A percentile compares a stretch with the other conserved stretches of the same genome.
These are phyloP conservation scores for Amphichorda felina DNA, from an alignment of 2,329 filamentous ascomycete genomes.

Conservation along the genomic window DNA sequence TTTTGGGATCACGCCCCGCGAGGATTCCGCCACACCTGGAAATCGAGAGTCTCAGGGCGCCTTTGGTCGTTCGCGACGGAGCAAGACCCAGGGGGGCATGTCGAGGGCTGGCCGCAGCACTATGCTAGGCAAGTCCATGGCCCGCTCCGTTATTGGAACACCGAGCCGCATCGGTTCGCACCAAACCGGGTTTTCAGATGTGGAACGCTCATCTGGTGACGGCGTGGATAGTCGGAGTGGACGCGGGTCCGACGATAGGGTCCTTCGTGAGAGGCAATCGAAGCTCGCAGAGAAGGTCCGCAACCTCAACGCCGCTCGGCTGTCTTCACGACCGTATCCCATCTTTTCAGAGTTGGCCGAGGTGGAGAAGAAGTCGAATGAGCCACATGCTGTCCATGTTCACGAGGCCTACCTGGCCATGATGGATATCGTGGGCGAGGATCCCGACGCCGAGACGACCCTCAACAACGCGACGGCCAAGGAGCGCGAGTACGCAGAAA, in stretches of 20 bases:
- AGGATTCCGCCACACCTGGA: conserved; percentile 28
- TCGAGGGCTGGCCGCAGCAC: conserved; percentile 38
- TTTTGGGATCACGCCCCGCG: conserved; percentile 68
- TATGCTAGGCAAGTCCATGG: conserved; percentile 49
- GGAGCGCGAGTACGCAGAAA: conserved; percentile 63
- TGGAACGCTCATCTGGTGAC: conserved; percentile 47
- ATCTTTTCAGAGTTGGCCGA: conserved; percentile 65
- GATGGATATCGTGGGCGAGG: conserved; percentile 66
- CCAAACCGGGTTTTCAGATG: conserved; percentile 54
- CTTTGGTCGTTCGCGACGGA: conserved; percentile 48
- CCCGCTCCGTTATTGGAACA: conserved; percentile 78
- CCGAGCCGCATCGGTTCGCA: conserved; percentile 58
- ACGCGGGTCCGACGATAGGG: conserved; percentile 52
- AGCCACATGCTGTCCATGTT: conserved; percentile 62
- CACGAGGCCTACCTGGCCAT: conserved; percentile 75
- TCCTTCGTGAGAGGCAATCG: conserved; percentile 72
- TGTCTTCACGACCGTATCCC: conserved; percentile 56
- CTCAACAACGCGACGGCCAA: conserved; percentile 53
- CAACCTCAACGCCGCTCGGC: conserved; percentile 61
- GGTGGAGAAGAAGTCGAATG: conserved; percentile 58
- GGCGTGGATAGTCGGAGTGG: not conserved
- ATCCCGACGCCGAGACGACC: conserved; percentile 43
- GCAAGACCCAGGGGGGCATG: conserved; percentile 36
- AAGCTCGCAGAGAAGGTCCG: conserved; percentile 72
- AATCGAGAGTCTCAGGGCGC: conserved; percentile 36